phyloP scores from a whole-genome alignment of 352 stramenopile genomes.

The Phytopythium montanum region DNA sequence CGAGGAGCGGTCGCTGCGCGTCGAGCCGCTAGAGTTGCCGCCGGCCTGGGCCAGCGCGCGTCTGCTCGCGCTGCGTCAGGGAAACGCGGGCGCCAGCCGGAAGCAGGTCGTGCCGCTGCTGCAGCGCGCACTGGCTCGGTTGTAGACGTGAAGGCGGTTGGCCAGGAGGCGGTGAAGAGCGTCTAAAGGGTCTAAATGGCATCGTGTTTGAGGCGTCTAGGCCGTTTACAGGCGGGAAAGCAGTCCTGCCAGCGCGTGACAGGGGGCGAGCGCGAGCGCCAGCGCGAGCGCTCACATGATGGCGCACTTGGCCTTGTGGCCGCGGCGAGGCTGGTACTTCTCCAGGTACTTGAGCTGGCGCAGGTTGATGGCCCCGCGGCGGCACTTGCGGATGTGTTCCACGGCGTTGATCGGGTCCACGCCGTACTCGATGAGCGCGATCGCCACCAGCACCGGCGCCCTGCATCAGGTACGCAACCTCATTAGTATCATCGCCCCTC shows the following conservation, averaged over 20 bases:
- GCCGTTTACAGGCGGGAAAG: neutral
- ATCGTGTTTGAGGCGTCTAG: slow-evolving; percentile 2
- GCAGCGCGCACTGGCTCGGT: slow-evolving; percentile 32
- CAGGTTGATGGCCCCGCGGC: slow-evolving; percentile 96
- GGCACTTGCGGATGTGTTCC: slow-evolving; percentile 94
- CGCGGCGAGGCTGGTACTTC: slow-evolving; percentile 87
- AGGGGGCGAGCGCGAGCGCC: neutral
- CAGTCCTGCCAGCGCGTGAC: neutral
- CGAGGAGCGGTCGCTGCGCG: slow-evolving; percentile 31
- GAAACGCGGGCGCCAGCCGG: slow-evolving; percentile 54
- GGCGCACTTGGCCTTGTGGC: slow-evolving; percentile 72
- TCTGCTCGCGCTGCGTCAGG: slow-evolving; percentile 48
- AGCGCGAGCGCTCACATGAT: slow-evolving; percentile 64
- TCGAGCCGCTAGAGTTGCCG: slow-evolving; percentile 36
- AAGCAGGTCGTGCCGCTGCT: slow-evolving; percentile 80
- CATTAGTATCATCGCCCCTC: too few relatives aligned
- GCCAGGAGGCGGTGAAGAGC: neutral
- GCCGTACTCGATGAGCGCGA: slow-evolving; percentile 96
- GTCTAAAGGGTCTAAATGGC: neutral
- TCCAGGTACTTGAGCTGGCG: slow-evolving; percentile 98
- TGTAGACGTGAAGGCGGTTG: neutral
- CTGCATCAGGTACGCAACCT: slow-evolving; percentile 20
- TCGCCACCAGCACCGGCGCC: slow-evolving; percentile 96
- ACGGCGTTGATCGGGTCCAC: slow-evolving; percentile 96
- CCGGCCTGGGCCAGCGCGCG: slow-evolving; percentile 17